These are phyloP conservation scores for Penicillium sp. DNA, from an alignment of 2,329 filamentous ascomycete genomes.

Conservation along the genomic window DNA sequence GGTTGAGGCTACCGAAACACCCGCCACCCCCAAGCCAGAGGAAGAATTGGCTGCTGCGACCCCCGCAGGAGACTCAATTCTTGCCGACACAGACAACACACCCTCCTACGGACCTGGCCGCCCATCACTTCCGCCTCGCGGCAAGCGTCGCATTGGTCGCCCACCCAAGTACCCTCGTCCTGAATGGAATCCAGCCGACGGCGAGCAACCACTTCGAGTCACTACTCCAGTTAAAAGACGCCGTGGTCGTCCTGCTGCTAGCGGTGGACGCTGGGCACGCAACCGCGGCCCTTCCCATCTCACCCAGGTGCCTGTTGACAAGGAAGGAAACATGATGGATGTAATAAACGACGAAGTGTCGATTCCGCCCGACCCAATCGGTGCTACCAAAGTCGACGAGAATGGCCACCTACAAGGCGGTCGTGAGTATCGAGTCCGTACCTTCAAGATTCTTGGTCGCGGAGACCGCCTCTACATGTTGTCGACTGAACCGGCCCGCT, in stretches of 20 bases:
- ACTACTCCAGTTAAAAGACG: constrained; percentile 49
- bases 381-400: constrained; percentile 89
- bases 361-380: constrained; percentile 75
- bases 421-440: constrained; percentile 87
- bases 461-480: constrained; percentile 91
- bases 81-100: constrained; percentile 43
- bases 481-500: constrained; percentile 92
- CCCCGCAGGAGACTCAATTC: constrained; percentile 34
- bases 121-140: constrained; percentile 50
- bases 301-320: constrained; percentile 77
- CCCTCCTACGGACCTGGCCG: constrained; percentile 41
- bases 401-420: constrained; percentile 71
- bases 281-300: constrained; percentile 65
- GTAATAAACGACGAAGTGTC: constrained; percentile 87
- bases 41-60: constrained; percentile 38
- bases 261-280: constrained; percentile 62
- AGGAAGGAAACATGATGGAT: constrained; percentile 83
- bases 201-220: constrained; percentile 35
- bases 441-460: constrained; percentile 79
- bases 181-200: constrained; percentile 59
- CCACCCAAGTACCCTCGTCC: constrained; percentile 76
- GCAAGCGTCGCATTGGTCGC: constrained; percentile 68
- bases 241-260: constrained; percentile 48
- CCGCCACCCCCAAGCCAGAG: constrained; percentile 28
- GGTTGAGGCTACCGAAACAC: constrained; percentile 7